Conservation (phyloP, 2,329 filamentous ascomycete genomes). For the Neofusicoccum umdonicola region DNA sequence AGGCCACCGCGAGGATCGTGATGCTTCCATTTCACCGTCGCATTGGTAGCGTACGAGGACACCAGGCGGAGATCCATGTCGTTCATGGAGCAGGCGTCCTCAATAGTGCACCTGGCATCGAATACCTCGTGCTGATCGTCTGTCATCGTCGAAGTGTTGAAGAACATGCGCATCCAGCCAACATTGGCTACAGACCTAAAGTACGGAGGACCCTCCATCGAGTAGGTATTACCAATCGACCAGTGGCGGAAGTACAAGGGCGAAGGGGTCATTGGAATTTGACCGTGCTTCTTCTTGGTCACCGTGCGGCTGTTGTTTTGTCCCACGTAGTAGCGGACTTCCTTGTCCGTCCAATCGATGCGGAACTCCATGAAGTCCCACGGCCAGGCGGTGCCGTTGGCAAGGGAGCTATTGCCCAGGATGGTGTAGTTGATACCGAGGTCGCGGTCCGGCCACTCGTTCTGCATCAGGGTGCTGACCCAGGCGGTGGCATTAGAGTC, state of each 20-base stretch:
- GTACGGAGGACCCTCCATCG: constrained; percentile 46
- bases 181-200: constrained; percentile 42
- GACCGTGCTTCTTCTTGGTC: constrained; percentile 31
- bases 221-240: constrained; percentile 46
- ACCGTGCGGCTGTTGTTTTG: constrained; percentile 35
- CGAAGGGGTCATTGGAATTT: constrained; percentile 42
- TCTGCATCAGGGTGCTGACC: constrained; percentile 39
- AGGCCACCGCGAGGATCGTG: constrained; percentile 23
- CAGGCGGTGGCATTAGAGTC: constrained; percentile 38
- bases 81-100: constrained; percentile 36
- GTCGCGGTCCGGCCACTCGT: constrained; percentile 37
- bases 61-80: constrained; percentile 35
- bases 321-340: constrained; percentile 44
- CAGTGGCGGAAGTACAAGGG: constrained; percentile 49
- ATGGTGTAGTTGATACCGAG: constrained; percentile 45
- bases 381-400: constrained; percentile 34
- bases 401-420: constrained; percentile 26
- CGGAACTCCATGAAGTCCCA: constrained; percentile 48
- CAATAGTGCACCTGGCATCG: constrained; percentile 28
- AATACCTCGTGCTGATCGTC: constrained; percentile 28
- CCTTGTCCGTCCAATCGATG: constrained; percentile 48
- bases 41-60: constrained; percentile 25
- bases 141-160: constrained; percentile 48
- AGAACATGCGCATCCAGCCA: constrained; percentile 49
- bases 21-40: constrained; percentile 33